Percentiles rank a stretch among this genome's conserved stretches.
Conservation (phyloP, 2,329 filamentous ascomycete genomes). For the Corynespora cassiicola region DNA sequence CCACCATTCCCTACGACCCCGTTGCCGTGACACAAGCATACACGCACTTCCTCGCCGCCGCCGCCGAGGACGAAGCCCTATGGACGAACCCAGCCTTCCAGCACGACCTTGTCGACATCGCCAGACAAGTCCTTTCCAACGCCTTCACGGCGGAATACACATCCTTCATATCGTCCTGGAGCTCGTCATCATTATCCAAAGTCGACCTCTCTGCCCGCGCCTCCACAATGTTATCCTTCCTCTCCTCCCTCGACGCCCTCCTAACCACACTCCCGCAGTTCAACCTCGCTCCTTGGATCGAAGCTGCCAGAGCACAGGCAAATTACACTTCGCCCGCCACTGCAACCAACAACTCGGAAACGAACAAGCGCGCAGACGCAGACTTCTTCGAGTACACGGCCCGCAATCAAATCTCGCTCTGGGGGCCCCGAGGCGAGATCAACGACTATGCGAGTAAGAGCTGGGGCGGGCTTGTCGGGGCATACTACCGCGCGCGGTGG, state of each 20-base stretch:
- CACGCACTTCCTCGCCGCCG: conserved; percentile 48
- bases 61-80: conserved; percentile 35
- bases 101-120: conserved; percentile 58
- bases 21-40: conserved; percentile 47
- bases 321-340: conserved; percentile 1
- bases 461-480: conserved; percentile 56
- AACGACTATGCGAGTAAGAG: conserved; percentile 58
- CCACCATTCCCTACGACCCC: conserved; percentile 52
- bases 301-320: conserved; percentile 44
- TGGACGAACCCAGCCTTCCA: conserved; percentile 52
- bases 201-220: conserved; percentile 4
- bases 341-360: conserved; percentile 45
- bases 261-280: conserved; percentile 53
- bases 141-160: conserved; percentile 51
- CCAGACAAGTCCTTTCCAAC: conserved; percentile 57
- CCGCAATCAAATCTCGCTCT: conserved; percentile 59
- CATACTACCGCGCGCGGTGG: conserved; percentile 58
- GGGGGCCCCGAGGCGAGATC: conserved; percentile 57
- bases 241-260: conserved; percentile 48
- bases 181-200: conserved; percentile 15
- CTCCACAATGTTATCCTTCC: conserved; percentile 17
- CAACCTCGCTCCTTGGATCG: conserved; percentile 51
- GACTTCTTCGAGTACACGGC: conserved; percentile 55
- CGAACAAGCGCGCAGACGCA: conserved; percentile 42
- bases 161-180: conserved; percentile 43